Conservation (phyloP, 495 filamentous ascomycete genomes). For the Lophium mytilinum region DNA sequence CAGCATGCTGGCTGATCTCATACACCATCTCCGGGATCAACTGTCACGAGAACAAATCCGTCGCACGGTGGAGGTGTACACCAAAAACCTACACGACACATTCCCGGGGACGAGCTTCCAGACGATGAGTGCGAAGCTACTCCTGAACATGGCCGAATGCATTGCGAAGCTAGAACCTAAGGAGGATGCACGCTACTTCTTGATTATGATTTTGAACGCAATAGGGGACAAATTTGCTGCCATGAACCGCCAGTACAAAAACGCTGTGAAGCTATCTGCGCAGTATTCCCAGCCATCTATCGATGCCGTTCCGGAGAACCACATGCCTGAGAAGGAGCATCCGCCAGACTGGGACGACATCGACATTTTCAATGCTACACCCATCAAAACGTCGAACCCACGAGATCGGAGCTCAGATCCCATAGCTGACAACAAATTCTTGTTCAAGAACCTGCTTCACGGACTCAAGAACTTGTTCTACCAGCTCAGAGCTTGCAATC, state of each 20-base stretch:
- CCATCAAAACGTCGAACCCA: slow-evolving; percentile 90
- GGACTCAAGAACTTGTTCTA: slow-evolving; percentile 96
- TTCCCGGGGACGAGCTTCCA: slow-evolving; percentile 98
- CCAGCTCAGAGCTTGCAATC: slow-evolving; percentile 85
- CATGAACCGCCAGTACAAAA: slow-evolving; percentile 93
- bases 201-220: slow-evolving; percentile 95
- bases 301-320: slow-evolving; percentile 67
- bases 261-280: slow-evolving; percentile 85
- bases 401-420: slow-evolving; percentile 86
- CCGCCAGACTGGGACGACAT: slow-evolving; percentile 94
- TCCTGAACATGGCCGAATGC: slow-evolving; percentile 95
- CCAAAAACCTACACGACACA: slow-evolving; percentile 88
- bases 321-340: slow-evolving; percentile 69
- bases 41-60: slow-evolving; percentile 81
- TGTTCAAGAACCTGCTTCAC: slow-evolving; percentile 97
- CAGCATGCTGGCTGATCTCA: slow-evolving; percentile 96
- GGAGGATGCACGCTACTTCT: slow-evolving; percentile 83
- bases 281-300: slow-evolving; percentile 54
- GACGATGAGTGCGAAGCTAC: slow-evolving; percentile 96
- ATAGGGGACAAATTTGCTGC: slow-evolving; percentile 97
- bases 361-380: slow-evolving; percentile 92
- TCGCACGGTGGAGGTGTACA: slow-evolving; percentile 92
- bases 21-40: slow-evolving; percentile 89
- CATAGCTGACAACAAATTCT: slow-evolving; percentile 94
- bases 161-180: slow-evolving; percentile 89